Conservation (phyloP, 805 yeast species). For the Spencermartinsiella europaea region DNA sequence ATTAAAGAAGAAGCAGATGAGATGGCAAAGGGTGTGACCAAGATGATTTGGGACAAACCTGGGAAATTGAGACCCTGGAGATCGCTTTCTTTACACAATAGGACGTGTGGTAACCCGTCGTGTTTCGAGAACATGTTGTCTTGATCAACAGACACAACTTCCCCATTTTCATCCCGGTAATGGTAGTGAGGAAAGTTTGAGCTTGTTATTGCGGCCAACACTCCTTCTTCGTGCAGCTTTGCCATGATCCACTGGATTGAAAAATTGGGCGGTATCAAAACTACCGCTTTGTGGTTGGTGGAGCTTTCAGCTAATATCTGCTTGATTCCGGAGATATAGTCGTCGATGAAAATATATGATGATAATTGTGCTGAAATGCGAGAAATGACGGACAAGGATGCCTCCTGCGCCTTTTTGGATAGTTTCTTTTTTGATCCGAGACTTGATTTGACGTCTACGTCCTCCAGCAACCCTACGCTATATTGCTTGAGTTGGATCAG, state of each 20-base stretch:
- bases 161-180: neutral
- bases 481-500: neutral
- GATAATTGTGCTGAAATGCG: too few relatives aligned
- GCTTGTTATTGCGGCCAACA: neutral
- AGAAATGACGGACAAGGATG: neutral
- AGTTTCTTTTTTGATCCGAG: neutral
- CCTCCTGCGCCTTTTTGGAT: neutral
- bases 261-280: slow-evolving; percentile 4
- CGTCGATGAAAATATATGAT: neutral
- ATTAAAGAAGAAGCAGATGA: too few relatives aligned
- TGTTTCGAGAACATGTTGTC: neutral
- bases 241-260: slow-evolving; percentile 1
- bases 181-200: neutral
- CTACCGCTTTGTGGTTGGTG: neutral
- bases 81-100: slow-evolving; percentile 2
- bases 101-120: neutral
- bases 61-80: slow-evolving; percentile 10
- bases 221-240: slow-evolving; percentile 2
- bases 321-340: neutral
- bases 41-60: neutral
- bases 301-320: neutral
- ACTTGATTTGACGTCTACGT: neutral
- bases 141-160: neutral
- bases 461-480: neutral
- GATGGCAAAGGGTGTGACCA: neutral